Evolutionary conservation across 163 green algal species (phyloP).

Genomic region (Coccomyxa subellipsoidea): DNA sequence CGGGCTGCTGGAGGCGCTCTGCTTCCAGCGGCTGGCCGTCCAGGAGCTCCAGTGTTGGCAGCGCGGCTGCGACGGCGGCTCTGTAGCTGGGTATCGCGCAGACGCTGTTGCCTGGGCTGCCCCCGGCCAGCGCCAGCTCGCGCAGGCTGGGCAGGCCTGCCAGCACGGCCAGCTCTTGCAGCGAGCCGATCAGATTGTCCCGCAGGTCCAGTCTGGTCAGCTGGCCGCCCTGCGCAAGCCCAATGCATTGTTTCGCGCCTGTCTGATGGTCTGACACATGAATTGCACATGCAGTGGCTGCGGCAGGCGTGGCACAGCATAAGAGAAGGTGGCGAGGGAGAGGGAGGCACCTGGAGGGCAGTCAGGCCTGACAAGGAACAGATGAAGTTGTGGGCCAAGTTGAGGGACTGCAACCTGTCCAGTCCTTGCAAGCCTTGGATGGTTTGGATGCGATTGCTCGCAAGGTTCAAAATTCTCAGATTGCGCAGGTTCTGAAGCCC

Average conservation of each 20-base stretch:
- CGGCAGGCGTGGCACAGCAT: too few species aligned
- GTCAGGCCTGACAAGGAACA: constrained; percentile 36
- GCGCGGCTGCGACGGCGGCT: neutral
- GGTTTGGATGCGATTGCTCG: constrained; percentile 60
- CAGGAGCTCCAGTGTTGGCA: neutral
- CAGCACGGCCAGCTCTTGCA: constrained; percentile 52
- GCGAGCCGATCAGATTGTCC: constrained; percentile 51
- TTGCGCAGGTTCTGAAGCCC: constrained; percentile 26
- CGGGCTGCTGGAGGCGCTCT: neutral
- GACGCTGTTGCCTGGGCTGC: constrained; percentile 12
- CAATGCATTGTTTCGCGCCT: neutral
- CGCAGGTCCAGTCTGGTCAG: constrained; percentile 52
- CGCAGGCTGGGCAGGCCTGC: constrained; percentile 44
- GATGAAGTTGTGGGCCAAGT: constrained; percentile 41
- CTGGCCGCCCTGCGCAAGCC: constrained; percentile 16
- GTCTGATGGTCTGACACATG: too few species aligned
- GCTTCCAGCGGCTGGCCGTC: neutral
- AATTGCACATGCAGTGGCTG: neutral
- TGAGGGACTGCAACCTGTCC: neutral
- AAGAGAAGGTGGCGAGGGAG: neutral
- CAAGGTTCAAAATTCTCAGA: constrained; percentile 53
- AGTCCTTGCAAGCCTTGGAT: neutral
- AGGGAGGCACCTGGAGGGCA: constrained; percentile 2
- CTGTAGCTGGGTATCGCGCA: neutral
- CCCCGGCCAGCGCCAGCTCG: constrained; percentile 41